Evolutionary conservation across 139 green algal species (phyloP).

Genomic region (Haematococcus lacustris): DNA sequence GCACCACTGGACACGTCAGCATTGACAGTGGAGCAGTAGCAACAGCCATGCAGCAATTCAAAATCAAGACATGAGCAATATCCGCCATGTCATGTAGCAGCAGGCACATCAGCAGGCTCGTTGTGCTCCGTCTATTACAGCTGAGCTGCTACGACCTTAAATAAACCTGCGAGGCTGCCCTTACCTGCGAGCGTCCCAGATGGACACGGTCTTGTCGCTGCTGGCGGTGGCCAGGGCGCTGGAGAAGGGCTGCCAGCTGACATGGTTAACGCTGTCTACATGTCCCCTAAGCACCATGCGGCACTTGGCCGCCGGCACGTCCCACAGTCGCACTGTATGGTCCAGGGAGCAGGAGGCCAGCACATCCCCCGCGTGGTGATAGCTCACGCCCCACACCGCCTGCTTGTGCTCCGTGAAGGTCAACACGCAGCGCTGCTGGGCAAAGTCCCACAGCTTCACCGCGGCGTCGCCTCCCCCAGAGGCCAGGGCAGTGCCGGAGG

Average conservation of each 20-base stretch:
- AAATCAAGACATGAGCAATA: background rate
- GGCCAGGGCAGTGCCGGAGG: constrained; percentile 55
- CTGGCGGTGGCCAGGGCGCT: constrained; percentile 46
- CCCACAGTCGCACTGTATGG: constrained; percentile 64
- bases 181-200: constrained; percentile 66
- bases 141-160: background rate
- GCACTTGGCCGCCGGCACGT: constrained; percentile 44
- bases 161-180: background rate
- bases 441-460: constrained; percentile 84
- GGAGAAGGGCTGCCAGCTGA: constrained; percentile 68
- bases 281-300: constrained; percentile 66
- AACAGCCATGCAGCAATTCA: background rate
- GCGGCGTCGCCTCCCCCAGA: constrained; percentile 64
- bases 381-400: constrained; percentile 50
- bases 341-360: constrained; percentile 68
- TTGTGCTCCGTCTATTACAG: background rate
- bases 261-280: constrained; percentile 80
- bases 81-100: background rate
- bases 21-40: background rate
- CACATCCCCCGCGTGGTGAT: constrained; percentile 67
- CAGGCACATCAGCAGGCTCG: background rate
- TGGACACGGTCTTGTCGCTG: constrained; percentile 75
- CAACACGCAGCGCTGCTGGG: constrained; percentile 61
- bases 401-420: constrained; percentile 79
- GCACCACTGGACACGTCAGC: background rate